Percentiles rank a stretch among this genome's conserved stretches.
Evolutionary conservation across 2,329 filamentous ascomycete genomes (phyloP).

Genomic region (Venturia carpophila): DNA sequence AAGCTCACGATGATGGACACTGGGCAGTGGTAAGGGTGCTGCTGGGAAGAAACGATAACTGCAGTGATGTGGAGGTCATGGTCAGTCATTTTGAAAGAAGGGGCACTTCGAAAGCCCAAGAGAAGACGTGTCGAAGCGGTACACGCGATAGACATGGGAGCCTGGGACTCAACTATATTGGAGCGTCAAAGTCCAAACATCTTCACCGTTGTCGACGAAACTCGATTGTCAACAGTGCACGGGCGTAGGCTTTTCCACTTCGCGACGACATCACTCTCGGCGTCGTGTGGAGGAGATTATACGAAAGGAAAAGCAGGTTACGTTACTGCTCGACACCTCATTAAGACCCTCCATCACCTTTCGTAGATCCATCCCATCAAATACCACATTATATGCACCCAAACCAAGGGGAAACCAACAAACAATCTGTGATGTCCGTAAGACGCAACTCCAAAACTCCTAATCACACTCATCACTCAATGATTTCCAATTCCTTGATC

Average conservation of each 20-base stretch:
- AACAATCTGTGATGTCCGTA: neutral
- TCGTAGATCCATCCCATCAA: neutral
- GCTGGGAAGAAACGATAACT: too few relatives aligned
- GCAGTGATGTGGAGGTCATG: too few relatives aligned
- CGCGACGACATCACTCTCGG: too few relatives aligned
- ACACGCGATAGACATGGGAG: neutral
- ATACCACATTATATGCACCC: neutral
- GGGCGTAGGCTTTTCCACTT: neutral
- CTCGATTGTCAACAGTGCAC: neutral
- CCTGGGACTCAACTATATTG: neutral
- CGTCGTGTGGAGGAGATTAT: neutral
- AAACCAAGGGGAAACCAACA: neutral
- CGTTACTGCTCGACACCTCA: neutral
- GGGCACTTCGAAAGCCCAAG: neutral
- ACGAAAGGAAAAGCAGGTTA: neutral
- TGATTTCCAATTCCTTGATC: conserved; percentile 58
- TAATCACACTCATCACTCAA: conserved; percentile 39
- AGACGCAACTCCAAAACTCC: neutral
- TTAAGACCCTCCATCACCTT: neutral
- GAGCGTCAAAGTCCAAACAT: neutral
- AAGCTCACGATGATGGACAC: too few relatives aligned
- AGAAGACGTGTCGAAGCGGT: neutral
- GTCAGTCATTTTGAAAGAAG: too few relatives aligned
- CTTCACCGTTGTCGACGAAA: too few relatives aligned
- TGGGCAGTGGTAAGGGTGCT: too few relatives aligned